Base-by-base conservation (phyloP, 2,329 filamentous ascomycete species). In the Fusarium sublunatum region DNA sequence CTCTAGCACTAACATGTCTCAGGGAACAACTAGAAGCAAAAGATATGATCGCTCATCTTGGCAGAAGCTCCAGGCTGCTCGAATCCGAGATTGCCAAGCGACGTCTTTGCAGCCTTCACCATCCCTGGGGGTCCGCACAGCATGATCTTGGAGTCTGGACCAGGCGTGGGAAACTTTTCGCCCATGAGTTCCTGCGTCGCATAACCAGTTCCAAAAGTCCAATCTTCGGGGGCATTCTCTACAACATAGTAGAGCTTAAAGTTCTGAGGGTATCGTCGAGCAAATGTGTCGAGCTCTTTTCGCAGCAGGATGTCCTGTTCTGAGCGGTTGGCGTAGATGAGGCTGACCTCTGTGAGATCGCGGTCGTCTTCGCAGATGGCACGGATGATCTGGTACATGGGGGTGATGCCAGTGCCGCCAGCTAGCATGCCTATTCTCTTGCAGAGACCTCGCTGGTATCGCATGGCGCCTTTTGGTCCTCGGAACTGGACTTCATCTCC, bases 61-160 rank as follows among this genome's bases (percentile, higher is more conserved):
- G 80, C 73, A 6, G 82, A 75, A 1, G 81, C 75, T 0, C 81
- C 80, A 0, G 84, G 81, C 50, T 78, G 75, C 58, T 82, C 74
- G 58, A 82, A 87, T 0, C 85, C 85, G 32, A 87, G 53, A 9
- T 74, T 74, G 1, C 73, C 75, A 58, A 86, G 69, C 7, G 74
- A 75, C 66, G 80, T 83, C 75, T 86, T 88, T 12, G 81, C 78
- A 0, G 83, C 84, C 40, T 81, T 81, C 2, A 88, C 75, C 84
- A 89, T 86, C 0, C 81, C 82, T 0, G 86, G 86, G 0, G 87
- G 86, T 0, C 87, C 87, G 64, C 86, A 89, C 2, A 88, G 73
- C 76, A 87, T 76, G 7, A 86, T 70, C 70, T 85, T 88, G 3
- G 78, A 78, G 12, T 84, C 81, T 0, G 68, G 40, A 0, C 73